These are phyloP conservation scores for Agrocybe praecox DNA, from an alignment of 768 basidiomycete genomes.

Conservation along the genomic window DNA sequence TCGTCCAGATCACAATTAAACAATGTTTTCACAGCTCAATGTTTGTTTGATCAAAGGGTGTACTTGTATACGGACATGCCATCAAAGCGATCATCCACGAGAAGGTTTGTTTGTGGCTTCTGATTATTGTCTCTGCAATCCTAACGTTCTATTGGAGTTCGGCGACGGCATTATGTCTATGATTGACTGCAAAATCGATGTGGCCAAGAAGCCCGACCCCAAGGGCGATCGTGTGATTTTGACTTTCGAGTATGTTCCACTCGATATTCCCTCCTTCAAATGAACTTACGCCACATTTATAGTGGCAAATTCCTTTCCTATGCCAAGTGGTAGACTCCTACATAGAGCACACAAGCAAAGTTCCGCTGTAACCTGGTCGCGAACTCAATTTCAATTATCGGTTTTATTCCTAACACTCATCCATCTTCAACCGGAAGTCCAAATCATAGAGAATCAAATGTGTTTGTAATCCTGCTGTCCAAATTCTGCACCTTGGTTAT, in stretches of 20 bases:
- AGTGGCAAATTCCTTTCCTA: slow-evolving; percentile 84
- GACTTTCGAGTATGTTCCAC: slow-evolving; percentile 70
- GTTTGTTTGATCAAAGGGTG: slow-evolving; percentile 42
- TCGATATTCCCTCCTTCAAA: neutral
- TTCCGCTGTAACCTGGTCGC: no score
- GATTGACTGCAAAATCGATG: slow-evolving; percentile 78
- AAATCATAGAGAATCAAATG: no score
- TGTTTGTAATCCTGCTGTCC: no score
- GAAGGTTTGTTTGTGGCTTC: slow-evolving; percentile 50
- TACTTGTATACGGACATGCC: slow-evolving; percentile 77
- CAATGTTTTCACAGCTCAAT: neutral
- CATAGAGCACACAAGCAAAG: neutral
- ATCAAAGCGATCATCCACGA: slow-evolving; percentile 77
- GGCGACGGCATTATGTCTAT: slow-evolving; percentile 90
- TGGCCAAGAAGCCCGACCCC: slow-evolving; percentile 71
- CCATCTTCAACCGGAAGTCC: no score
- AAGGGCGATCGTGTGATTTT: slow-evolving; percentile 80
- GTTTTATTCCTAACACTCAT: no score
- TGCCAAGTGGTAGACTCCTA: slow-evolving; percentile 56
- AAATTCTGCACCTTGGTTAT: no score
- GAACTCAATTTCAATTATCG: no score
- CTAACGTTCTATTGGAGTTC: slow-evolving; percentile 46
- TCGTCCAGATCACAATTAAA: slow-evolving; percentile 28
- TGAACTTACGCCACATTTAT: slow-evolving; percentile 5
- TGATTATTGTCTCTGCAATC: neutral